phyloP scores from a whole-genome alignment of 208 protist species.

The Polymyxa betae region DNA sequence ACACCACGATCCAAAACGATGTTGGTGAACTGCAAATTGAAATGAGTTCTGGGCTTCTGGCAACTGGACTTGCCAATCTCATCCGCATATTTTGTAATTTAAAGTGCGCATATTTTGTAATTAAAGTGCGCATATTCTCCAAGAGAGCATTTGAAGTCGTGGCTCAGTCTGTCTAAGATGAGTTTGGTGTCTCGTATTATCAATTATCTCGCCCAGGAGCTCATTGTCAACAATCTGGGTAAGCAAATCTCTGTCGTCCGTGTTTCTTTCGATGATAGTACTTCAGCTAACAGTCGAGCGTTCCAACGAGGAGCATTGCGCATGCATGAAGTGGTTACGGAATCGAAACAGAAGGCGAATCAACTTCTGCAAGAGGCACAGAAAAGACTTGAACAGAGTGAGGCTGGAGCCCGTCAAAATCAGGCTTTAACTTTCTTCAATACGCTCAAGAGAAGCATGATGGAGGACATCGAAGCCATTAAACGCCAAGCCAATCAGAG shows the following conservation, averaged over 20 bases:
- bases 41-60: no score
- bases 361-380: not conserved
- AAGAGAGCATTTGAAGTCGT: no score
- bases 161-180: not conserved
- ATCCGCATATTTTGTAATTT: no score
- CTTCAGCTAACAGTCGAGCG: constrained; percentile 9
- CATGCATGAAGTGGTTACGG: not conserved
- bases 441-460: not conserved
- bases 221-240: constrained; percentile 49
- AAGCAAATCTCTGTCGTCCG: not conserved
- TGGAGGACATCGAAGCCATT: not conserved
- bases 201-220: constrained; percentile 29
- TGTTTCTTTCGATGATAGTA: not conserved
- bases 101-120: no score
- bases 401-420: not conserved
- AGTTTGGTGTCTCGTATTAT: not conserved
- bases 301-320: constrained; percentile 40
- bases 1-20: no score
- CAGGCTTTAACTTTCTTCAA: not conserved
- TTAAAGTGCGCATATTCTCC: no score
- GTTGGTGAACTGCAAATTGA: no score
- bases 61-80: no score
- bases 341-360: not conserved
- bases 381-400: not conserved
- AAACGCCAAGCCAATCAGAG: not conserved